Conservation (phyloP, 208 protist species). For the Crithidia mellificae region DNA sequence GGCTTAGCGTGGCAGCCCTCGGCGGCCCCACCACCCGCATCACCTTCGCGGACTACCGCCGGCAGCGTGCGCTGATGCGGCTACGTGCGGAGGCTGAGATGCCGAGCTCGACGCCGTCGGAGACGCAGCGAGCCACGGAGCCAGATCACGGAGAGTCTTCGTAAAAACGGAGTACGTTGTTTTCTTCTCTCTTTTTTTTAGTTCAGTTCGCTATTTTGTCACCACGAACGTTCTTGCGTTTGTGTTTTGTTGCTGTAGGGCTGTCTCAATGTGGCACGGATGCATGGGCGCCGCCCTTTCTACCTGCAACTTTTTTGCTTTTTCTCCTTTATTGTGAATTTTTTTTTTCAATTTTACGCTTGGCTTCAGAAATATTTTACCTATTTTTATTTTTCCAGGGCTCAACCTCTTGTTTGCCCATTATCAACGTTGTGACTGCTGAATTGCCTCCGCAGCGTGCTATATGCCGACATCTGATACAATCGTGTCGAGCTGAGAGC, state of each 20-base stretch:
- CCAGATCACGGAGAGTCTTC: constrained; percentile 10
- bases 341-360: too few relatives aligned
- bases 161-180: background rate
- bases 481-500: background rate
- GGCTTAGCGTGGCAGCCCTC: constrained; percentile 2
- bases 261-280: too few relatives aligned
- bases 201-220: background rate
- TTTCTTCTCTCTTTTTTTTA: constrained; percentile 7
- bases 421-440: background rate
- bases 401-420: background rate
- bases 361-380: background rate
- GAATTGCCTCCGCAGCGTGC: background rate
- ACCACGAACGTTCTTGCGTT: too few relatives aligned
- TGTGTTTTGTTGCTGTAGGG: too few relatives aligned
- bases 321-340: too few relatives aligned
- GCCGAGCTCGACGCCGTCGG: constrained; percentile 7
- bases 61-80: constrained; percentile 23
- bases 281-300: too few relatives aligned
- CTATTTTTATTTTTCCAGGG: background rate
- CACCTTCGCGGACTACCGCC: constrained; percentile 34
- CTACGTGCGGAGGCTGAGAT: constrained; percentile 12
- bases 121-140: constrained; percentile 14
- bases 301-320: too few relatives aligned
- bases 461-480: background rate
- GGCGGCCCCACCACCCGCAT: constrained; percentile 10